phyloP scores from a whole-genome alignment of 306 rosid genomes.

The Gastrolobium villosum region DNA sequence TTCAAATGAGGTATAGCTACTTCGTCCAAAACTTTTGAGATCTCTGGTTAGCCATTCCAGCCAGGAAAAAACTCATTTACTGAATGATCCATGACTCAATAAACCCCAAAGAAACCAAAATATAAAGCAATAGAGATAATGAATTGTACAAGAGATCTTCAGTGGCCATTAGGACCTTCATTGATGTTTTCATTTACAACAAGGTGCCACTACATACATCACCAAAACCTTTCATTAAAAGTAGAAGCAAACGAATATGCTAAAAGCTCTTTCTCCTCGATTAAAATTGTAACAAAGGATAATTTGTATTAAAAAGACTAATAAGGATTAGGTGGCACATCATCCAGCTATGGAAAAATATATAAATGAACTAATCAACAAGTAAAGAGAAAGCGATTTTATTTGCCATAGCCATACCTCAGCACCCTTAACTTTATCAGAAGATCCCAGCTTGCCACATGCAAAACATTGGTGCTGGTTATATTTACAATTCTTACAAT shows the following conservation, averaged over 20 bases:
- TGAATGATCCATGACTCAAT: background rate
- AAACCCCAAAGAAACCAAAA: background rate
- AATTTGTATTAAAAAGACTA: slow-evolving; percentile 16
- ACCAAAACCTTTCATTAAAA: background rate
- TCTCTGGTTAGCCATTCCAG: background rate
- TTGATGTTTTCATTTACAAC: background rate
- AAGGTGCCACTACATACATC: background rate
- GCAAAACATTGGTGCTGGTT: slow-evolving; percentile 88
- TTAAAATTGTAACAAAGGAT: slow-evolving; percentile 3
- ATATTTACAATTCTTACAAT: slow-evolving; percentile 78
- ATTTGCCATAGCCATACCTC: slow-evolving; percentile 69
- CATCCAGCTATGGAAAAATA: background rate
- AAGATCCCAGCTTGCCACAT: slow-evolving; percentile 89
- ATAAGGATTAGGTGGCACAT: background rate
- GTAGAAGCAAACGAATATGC: background rate
- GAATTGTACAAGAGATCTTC: background rate
- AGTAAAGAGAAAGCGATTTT: slow-evolving; percentile 13
- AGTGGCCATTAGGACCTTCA: background rate
- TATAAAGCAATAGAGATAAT: slow-evolving; percentile 10
- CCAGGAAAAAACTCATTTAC: background rate
- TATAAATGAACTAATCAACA: slow-evolving; percentile 5
- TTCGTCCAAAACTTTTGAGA: slow-evolving; percentile 1
- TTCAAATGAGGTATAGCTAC: background rate
- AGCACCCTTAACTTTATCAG: slow-evolving; percentile 61
- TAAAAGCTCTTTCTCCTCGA: slow-evolving; percentile 15